Conservation (phyloP, 768 basidiomycete species). For the Clathrus columnatus region DNA sequence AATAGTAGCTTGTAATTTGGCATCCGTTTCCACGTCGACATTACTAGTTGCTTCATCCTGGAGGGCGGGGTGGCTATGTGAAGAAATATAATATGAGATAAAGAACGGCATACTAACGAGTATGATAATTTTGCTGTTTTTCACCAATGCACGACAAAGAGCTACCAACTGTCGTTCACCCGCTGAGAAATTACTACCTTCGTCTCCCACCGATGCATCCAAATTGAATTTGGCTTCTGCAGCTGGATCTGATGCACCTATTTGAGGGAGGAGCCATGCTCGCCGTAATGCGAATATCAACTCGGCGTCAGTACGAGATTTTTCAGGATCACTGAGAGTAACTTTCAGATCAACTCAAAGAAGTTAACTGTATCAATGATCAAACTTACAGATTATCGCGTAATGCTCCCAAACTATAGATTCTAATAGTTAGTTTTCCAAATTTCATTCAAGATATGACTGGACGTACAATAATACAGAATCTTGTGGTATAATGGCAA, state of each 20-base stretch:
- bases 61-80: background rate
- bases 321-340: slow-evolving; percentile 41
- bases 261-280: slow-evolving; percentile 48
- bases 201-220: slow-evolving; percentile 51
- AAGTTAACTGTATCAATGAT: slow-evolving; percentile 1
- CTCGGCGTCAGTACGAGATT: slow-evolving; percentile 46
- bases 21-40: slow-evolving; percentile 56
- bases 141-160: slow-evolving; percentile 51
- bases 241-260: slow-evolving; percentile 34
- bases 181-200: slow-evolving; percentile 56
- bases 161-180: slow-evolving; percentile 64
- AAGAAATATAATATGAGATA: background rate
- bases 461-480: slow-evolving; percentile 39
- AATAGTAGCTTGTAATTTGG: slow-evolving; percentile 54
- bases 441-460: too few relatives aligned
- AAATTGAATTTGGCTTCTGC: slow-evolving; percentile 63
- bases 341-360: background rate
- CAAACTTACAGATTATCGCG: slow-evolving; percentile 35
- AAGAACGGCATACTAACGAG: slow-evolving; percentile 29
- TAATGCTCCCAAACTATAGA: slow-evolving; percentile 34
- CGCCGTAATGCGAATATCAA: slow-evolving; percentile 52
- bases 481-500: slow-evolving; percentile 67
- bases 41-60: slow-evolving; percentile 58
- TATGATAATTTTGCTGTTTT: slow-evolving; percentile 50
- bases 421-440: too few relatives aligned